Evolutionary conservation across 192 early-diverging fungal species (phyloP), one percentile per base, ranked within the genome.

Genomic region (Backusella macrospora): DNA sequence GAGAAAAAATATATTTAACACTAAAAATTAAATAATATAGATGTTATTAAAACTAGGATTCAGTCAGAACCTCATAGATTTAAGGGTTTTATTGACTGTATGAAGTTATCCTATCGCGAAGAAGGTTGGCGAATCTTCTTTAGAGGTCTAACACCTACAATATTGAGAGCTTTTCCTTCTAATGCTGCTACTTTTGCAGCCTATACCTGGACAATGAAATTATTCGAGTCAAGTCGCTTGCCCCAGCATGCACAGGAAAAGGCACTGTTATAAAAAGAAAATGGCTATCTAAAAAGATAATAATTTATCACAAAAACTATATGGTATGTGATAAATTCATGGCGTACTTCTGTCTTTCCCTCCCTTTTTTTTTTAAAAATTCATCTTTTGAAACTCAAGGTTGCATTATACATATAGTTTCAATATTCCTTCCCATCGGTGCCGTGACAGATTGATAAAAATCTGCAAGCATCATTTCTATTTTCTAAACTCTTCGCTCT

Each of bases 1-100:
- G 52, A 59, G 8, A 8, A 6, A 12, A 59, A 40, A n/a, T 23
- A 66, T 46, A 18, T 42, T 70, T 39, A 18, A 14, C 39, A 13
- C 73, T 23, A 26, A 26, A 23, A 59, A 8, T 18, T 43, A 43
- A 49, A 18, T 21, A 46, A 18, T 16, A n/a, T 62, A 87, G 86
- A 88, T 75, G 84, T 88, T 15, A 76, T 88, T 47, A 88, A 88
- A 64, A 88, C 87, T n/a, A 77, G 87, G 14, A 86, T 88, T 26
- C 87, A 88, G 62, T 72, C 83, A 15, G 81, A 86, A 55, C 84
- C 82, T 26, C 52, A 81, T n/a, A 79, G 84, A 55, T 86, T 83
- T 68, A 76, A 73, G 45, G 80, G 83, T 1, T 70, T 84, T 1
- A 70, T 82, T 47, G 78, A 85, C 62, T 85, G 85, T 37, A 75